Conservation (phyloP, 345 rosid genomes). For the Anastatica hierochuntica region DNA sequence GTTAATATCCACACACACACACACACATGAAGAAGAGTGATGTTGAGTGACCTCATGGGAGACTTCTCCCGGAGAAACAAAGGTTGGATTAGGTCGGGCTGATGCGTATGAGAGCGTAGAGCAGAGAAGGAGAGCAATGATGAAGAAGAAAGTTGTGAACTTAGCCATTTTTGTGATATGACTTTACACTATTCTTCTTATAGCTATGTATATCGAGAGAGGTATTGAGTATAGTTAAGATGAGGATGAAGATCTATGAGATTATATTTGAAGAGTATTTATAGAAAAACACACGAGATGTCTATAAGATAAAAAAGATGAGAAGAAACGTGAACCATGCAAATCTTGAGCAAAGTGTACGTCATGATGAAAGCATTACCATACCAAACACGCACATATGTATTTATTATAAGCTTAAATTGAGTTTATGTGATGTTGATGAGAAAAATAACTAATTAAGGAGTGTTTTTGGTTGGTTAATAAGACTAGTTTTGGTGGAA, state of each 20-base stretch:
- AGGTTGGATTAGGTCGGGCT: slow-evolving; percentile 34
- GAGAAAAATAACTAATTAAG: too few species aligned
- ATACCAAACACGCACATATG: slow-evolving; percentile 24
- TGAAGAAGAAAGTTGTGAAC: slow-evolving; percentile 16
- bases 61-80: background rate
- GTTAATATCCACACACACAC: too few species aligned
- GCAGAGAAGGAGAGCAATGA: slow-evolving; percentile 35
- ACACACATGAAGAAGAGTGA: too few species aligned
- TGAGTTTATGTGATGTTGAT: background rate
- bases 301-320: background rate
- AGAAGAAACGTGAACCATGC: slow-evolving; percentile 23
- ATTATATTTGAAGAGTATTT: slow-evolving; percentile 6
- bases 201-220: too few species aligned
- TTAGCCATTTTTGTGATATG: slow-evolving; percentile 23
- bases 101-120: slow-evolving; percentile 27
- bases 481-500: too few species aligned
- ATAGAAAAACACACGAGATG: slow-evolving; percentile 16
- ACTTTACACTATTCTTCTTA: too few species aligned
- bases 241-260: background rate
- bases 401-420: background rate
- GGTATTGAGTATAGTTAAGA: background rate
- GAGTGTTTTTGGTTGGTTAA: too few species aligned
- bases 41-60: too few species aligned
- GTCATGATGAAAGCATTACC: slow-evolving; percentile 9
- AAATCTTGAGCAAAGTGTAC: slow-evolving; percentile 3